Evolutionary conservation across 176 grass and related monocot genomes (phyloP).

Genomic region (Aegilops bicornis): DNA sequence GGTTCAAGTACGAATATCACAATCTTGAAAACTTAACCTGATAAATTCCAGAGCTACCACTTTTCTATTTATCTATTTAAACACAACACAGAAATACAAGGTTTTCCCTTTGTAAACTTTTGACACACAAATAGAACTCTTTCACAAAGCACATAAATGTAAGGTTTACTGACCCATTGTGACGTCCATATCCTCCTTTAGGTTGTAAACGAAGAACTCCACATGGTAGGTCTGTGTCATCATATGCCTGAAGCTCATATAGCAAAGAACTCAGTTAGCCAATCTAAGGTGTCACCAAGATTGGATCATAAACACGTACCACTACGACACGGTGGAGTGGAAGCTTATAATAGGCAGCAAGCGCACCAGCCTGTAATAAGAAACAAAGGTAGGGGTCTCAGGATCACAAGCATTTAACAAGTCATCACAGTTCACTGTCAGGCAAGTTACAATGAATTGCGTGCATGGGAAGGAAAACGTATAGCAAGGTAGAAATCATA

Average conservation of each 20-base stretch:
- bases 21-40: too few species aligned
- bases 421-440: background rate
- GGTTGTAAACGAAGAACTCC: conserved; percentile 87
- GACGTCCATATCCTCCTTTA: conserved; percentile 75
- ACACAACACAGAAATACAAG: too few species aligned
- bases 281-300: background rate
- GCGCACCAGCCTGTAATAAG: conserved; percentile 66
- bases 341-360: conserved; percentile 95
- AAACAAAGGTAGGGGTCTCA: background rate
- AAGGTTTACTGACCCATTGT: too few species aligned
- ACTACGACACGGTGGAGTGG: conserved; percentile 79
- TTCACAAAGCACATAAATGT: too few species aligned
- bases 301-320: conserved; percentile 46
- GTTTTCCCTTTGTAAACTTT: too few species aligned
- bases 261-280: conserved; percentile 17
- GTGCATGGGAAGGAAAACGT: background rate
- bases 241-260: conserved; percentile 59
- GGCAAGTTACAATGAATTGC: background rate
- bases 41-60: too few species aligned
- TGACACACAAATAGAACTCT: too few species aligned
- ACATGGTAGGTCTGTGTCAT: conserved; percentile 85
- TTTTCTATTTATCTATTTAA: too few species aligned
- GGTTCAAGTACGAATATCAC: too few species aligned
- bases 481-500: background rate
- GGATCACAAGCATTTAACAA: background rate